phyloP scores from a whole-genome alignment of 148 eudicot genomes.

The Rhododendron mucronatum region DNA sequence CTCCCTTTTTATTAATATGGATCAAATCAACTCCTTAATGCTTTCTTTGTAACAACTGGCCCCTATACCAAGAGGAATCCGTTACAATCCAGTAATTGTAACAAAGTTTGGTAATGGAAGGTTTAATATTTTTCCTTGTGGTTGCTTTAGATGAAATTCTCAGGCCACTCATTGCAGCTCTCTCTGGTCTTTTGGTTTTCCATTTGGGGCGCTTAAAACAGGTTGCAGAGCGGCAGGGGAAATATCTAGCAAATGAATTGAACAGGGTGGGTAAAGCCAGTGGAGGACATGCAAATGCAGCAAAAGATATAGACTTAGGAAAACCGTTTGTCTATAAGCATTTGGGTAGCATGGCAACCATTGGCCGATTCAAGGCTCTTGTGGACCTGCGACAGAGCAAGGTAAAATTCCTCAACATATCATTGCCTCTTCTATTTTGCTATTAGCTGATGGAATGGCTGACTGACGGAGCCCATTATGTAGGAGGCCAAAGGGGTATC shows the following conservation, averaged over 20 bases:
- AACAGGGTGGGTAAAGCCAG: slow-evolving; percentile 72
- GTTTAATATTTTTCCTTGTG: neutral
- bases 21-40: neutral
- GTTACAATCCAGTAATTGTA: neutral
- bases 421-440: neutral
- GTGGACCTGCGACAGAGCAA: slow-evolving; percentile 96
- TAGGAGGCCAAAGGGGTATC: slow-evolving; percentile 86
- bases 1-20: neutral
- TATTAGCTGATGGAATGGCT: neutral
- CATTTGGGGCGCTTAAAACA: slow-evolving; percentile 22
- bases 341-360: slow-evolving; percentile 94
- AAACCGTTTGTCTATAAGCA: slow-evolving; percentile 76
- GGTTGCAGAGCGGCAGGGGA: slow-evolving; percentile 99
- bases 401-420: slow-evolving; percentile 29
- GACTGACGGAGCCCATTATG: neutral
- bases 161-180: neutral
- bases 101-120: too few relatives aligned
- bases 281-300: slow-evolving; percentile 65
- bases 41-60: neutral
- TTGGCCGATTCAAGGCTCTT: slow-evolving; percentile 95
- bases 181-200: slow-evolving; percentile 1
- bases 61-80: neutral
- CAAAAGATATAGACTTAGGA: slow-evolving; percentile 56
- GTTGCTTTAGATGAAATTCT: neutral
- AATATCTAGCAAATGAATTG: slow-evolving; percentile 61